Conservation (phyloP, 1,139 yeast genomes). For the Yamadazyma epiphylla region DNA sequence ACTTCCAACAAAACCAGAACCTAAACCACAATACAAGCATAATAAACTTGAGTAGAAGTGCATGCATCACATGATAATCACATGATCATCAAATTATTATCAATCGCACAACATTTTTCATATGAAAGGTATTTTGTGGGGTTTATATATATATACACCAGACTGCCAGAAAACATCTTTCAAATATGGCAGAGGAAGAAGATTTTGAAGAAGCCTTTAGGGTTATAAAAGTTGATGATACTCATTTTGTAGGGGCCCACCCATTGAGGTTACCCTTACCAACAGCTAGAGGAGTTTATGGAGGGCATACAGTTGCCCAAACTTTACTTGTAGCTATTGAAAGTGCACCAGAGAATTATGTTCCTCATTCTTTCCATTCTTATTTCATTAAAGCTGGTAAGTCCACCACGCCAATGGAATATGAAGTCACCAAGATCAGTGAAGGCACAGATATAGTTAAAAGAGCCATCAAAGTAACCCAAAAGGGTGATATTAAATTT, state of each 20-base stretch:
- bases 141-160: too few relatives aligned
- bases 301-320: constrained; percentile 77
- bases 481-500: constrained; percentile 24
- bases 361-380: constrained; percentile 39
- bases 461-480: constrained; percentile 26
- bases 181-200: constrained; percentile 1
- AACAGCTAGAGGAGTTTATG: constrained; percentile 72
- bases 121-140: too few relatives aligned
- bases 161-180: neutral
- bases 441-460: constrained; percentile 25
- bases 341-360: constrained; percentile 21
- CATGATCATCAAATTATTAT: too few relatives aligned
- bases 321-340: constrained; percentile 62
- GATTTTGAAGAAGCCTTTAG: constrained; percentile 40
- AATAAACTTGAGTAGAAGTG: too few relatives aligned
- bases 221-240: constrained; percentile 27
- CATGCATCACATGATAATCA: too few relatives aligned
- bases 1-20: too few relatives aligned
- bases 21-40: neutral
- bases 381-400: constrained; percentile 47
- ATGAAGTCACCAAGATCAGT: constrained; percentile 51
- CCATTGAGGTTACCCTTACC: constrained; percentile 36
- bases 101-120: too few relatives aligned
- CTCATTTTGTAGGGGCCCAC: constrained; percentile 32
- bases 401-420: constrained; percentile 46